Base-by-base conservation (phyloP, 2,329 filamentous ascomycete genomes). In the Ceratocystis destructans region DNA sequence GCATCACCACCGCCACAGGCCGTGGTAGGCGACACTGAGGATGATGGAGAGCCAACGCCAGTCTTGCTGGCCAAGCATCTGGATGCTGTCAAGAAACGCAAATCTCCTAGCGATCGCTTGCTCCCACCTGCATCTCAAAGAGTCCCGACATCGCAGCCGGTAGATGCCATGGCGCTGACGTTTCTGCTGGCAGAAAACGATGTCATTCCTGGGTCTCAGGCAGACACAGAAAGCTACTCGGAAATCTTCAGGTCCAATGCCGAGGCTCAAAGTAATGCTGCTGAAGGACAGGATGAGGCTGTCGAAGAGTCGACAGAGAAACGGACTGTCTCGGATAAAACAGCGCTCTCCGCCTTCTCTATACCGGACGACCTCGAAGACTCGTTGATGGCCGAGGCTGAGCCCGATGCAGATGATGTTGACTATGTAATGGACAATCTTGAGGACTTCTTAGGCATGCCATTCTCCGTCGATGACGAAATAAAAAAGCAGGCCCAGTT, bases 131-230 rank as follows among this genome's bases (percentile, higher is more conserved):
- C 72, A 12, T 80, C 77, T 4, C 79, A 81, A 68, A 75, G 75
- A 68, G 72, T 67, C 10, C 72, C 72, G 12, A 69, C 73, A 45
- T 81, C 78, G 41, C 77, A 78, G 5, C 71, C 71, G 0, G 69
- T 79, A 17, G 75, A 73, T 65, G 80, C 78, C 5, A 81, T 82
- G 77, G 80, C 80, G 0, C 74, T 79, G 67, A 77, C 78, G 5
- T 83, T 82, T 67, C 72, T 77, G 33, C 72, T 75, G n/a, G 79
- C 78, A 5, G 80, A 82, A 68, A 65, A 68, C 68, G 66, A 68
- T 15, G 71, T 57, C 31, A 68, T 69, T 25, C 61, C 62, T 2
- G 66, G 66, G 33, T 67, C 62, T 28, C 50, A 64, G 55, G 62
- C 53, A 44, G 66, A 67, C 12, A 64, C 55, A 6, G 66, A 67